Base-by-base conservation (phyloP, 2,329 filamentous ascomycete species). In the Pyrenophora tritici-repentis region DNA sequence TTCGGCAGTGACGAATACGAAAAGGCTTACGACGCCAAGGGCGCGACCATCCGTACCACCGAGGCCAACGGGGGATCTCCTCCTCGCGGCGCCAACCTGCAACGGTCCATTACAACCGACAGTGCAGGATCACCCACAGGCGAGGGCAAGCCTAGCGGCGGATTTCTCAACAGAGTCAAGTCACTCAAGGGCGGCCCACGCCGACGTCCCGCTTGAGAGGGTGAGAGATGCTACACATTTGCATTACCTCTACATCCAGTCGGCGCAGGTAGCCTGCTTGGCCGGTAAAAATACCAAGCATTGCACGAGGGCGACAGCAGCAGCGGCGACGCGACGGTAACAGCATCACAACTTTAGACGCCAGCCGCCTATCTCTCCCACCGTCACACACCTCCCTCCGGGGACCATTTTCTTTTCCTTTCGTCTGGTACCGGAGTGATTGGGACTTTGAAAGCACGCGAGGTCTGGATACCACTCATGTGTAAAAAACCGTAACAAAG, bases 1-100 rank as follows among this genome's bases (percentile, higher is more conserved):
- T 92, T 91, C 9, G 26, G 26, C 72, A 82, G 85, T 43, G 61
- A 66, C 39, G 91, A 97, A 57, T 96, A 89, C 61, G 84, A 87
- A 59, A 78, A 81, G 41, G 84, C 83, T 10, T 87, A 86, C 65
- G 84, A 86, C 42, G 84, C 76, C 68, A 88, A 88, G 71, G 82
- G 83, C 16, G 79, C 81, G 26, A 78, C 78, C 45, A 84, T 88
- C 64, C 79, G 73, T 47, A 75, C 78, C 53, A 76, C 77, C 17
- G 80, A 83, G 22, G 13, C 57, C 8, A 62, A 62, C 16, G 63
- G 50, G 16, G 50, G 55, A 10, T 73, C 72, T 13, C 67, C 72
- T 4, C 56, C 59, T 20, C 55, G 59, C 24, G 66, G 71, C 42
- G 69, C 67, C 47, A 55, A 53, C 9, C 42, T 73, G 45, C 62